These are phyloP conservation scores for Pyrenophora teres DNA, from an alignment of 2,329 filamentous ascomycete species.

Conservation along the genomic window DNA sequence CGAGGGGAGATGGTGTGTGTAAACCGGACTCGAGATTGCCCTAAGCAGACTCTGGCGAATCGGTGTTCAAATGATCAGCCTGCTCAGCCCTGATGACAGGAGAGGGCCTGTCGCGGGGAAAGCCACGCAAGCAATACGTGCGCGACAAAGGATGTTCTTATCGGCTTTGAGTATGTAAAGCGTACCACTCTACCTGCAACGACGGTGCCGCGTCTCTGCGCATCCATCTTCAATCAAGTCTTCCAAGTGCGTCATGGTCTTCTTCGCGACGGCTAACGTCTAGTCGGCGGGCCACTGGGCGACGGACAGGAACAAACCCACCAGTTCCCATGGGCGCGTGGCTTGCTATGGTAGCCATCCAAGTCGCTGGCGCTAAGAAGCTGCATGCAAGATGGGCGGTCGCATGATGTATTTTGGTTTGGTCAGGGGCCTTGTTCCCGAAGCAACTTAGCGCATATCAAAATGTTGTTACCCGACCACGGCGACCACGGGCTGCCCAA, in stretches of 20 bases:
- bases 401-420: conserved; percentile 17
- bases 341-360: conserved; percentile 8
- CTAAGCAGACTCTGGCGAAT: conserved; percentile 32
- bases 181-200: conserved; percentile 32
- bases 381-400: conserved; percentile 11
- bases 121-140: conserved; percentile 28
- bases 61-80: conserved; percentile 34
- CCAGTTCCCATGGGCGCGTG: conserved; percentile 17
- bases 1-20: conserved; percentile 17
- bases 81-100: conserved; percentile 20
- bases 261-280: neutral
- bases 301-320: conserved; percentile 8
- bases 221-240: neutral
- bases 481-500: neutral
- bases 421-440: conserved; percentile 15
- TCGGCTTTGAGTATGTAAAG: conserved; percentile 12
- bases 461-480: conserved; percentile 12
- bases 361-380: conserved; percentile 10
- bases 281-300: conserved; percentile 6
- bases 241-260: conserved; percentile 11
- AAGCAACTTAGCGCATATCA: conserved; percentile 18
- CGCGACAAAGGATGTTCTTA: conserved; percentile 19
- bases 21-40: conserved; percentile 32
- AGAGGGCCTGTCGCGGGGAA: conserved; percentile 18
- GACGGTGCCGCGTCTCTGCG: conserved; percentile 17